These are phyloP conservation scores for Penicillium janthinellum DNA, from an alignment of 2,329 filamentous ascomycete species.

Conservation along the genomic window DNA sequence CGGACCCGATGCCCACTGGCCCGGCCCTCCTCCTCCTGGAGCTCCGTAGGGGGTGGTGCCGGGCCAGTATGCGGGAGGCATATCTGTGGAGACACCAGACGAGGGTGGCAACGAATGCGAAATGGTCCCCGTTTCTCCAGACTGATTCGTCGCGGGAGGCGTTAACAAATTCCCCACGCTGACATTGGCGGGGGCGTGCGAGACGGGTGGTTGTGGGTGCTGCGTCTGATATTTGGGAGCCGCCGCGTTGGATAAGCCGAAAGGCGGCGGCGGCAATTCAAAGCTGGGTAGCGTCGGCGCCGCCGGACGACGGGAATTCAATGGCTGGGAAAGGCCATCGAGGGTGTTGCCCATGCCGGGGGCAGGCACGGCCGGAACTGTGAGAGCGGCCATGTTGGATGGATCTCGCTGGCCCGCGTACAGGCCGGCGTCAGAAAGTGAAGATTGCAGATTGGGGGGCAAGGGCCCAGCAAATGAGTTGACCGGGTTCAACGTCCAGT, in stretches of 20 bases:
- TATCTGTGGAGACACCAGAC: constrained; percentile 40
- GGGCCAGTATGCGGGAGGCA: constrained; percentile 62
- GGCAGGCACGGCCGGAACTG: constrained; percentile 60
- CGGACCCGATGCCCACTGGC: constrained; percentile 43
- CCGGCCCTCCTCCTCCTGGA: neutral
- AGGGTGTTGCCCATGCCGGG: constrained; percentile 64
- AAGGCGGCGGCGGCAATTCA: constrained; percentile 65
- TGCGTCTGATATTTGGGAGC: constrained; percentile 53
- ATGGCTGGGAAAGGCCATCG: constrained; percentile 65
- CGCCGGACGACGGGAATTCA: constrained; percentile 70
- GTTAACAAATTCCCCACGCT: constrained; percentile 65
- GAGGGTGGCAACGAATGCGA: constrained; percentile 57
- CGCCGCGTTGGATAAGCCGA: constrained; percentile 46
- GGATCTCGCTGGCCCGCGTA: constrained; percentile 45
- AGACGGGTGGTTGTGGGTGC: constrained; percentile 31
- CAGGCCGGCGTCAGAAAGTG: constrained; percentile 44
- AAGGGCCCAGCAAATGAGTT: constrained; percentile 30
- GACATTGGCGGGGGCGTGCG: constrained; percentile 51
- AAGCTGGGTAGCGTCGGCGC: constrained; percentile 69
- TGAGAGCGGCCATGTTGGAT: constrained; percentile 64
- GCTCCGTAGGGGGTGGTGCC: constrained; percentile 59
- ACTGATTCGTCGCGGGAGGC: constrained; percentile 60
- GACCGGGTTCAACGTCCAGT: constrained; percentile 46
- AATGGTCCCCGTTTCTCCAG: constrained; percentile 48
- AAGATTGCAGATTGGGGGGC: constrained; percentile 22